Conservation (phyloP, 2,329 filamentous ascomycete genomes). For the Colletotrichum karsti region DNA sequence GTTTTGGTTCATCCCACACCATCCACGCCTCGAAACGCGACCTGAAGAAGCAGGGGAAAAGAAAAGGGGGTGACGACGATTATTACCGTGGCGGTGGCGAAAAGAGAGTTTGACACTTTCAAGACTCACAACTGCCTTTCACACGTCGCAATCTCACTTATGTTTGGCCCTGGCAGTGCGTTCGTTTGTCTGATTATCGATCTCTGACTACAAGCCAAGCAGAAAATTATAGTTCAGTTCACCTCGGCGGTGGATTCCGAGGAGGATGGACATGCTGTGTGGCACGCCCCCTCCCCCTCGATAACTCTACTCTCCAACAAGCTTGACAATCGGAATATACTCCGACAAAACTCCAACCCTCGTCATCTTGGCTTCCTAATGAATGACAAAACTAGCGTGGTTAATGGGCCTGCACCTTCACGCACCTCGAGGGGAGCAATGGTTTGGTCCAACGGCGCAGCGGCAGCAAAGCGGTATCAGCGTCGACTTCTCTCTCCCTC, state of each 20-base stretch:
- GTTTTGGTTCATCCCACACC: conserved; percentile 26
- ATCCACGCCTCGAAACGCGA: not conserved
- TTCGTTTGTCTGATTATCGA: not conserved
- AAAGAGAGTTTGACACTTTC: not conserved
- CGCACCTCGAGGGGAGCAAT: not conserved
- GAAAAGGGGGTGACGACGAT: not conserved
- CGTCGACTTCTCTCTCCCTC: not conserved
- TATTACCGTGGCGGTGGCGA: not conserved
- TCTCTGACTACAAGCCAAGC: not conserved
- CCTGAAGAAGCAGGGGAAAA: not conserved
- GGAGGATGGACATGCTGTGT: not conserved
- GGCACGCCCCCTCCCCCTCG: not conserved
- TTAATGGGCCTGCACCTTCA: not conserved
- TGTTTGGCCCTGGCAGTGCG: not conserved
- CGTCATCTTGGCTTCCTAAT: not conserved
- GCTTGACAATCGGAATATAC: not conserved
- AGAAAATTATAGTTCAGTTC: conserved; percentile 12
- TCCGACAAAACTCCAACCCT: not conserved
- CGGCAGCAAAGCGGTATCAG: not conserved
- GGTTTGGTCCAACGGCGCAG: not conserved
- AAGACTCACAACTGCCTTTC: no score
- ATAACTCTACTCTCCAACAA: not conserved
- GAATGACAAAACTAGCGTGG: not conserved
- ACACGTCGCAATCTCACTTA: conserved; percentile 1
- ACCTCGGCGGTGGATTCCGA: not conserved